These are phyloP conservation scores for Gossypium schwendimanii DNA, from an alignment of 441 rosid genomes.

Conservation along the genomic window DNA sequence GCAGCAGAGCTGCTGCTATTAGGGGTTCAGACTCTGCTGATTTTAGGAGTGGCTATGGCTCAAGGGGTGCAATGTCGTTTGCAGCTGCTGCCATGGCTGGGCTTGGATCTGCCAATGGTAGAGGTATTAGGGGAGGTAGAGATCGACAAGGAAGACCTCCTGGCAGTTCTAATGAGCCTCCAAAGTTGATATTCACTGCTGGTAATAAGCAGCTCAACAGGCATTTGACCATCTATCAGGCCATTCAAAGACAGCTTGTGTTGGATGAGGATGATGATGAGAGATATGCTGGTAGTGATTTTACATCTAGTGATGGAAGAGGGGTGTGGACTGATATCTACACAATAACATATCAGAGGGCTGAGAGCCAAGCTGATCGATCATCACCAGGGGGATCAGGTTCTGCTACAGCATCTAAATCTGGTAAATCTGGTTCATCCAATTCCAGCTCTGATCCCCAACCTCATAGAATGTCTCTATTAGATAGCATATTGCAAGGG, in stretches of 20 bases:
- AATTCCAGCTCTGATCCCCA: constrained; percentile 45
- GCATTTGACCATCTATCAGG: constrained; percentile 96
- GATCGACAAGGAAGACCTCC: constrained; percentile 81
- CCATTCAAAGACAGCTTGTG: constrained; percentile 89
- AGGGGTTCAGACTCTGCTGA: constrained; percentile 75
- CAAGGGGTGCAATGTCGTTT: constrained; percentile 93
- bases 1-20: constrained; percentile 63
- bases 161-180: constrained; percentile 72
- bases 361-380: constrained; percentile 72
- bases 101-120: constrained; percentile 81
- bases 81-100: constrained; percentile 99
- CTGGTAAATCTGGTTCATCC: constrained; percentile 47
- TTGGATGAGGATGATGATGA: constrained; percentile 91
- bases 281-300: constrained; percentile 72
- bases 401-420: constrained; percentile 44
- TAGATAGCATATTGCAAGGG: constrained; percentile 92
- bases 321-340: constrained; percentile 86
- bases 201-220: constrained; percentile 93
- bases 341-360: constrained; percentile 83
- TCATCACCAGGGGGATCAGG: constrained; percentile 54
- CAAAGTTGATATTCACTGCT: constrained; percentile 70
- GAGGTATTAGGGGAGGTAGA: constrained; percentile 89
- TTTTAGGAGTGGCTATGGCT: constrained; percentile 68
- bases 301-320: constrained; percentile 84
- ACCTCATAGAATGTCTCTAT: constrained; percentile 50